Evolutionary conservation across 768 basidiomycete genomes (phyloP).

Genomic region (Tricholoma furcatifolium): DNA sequence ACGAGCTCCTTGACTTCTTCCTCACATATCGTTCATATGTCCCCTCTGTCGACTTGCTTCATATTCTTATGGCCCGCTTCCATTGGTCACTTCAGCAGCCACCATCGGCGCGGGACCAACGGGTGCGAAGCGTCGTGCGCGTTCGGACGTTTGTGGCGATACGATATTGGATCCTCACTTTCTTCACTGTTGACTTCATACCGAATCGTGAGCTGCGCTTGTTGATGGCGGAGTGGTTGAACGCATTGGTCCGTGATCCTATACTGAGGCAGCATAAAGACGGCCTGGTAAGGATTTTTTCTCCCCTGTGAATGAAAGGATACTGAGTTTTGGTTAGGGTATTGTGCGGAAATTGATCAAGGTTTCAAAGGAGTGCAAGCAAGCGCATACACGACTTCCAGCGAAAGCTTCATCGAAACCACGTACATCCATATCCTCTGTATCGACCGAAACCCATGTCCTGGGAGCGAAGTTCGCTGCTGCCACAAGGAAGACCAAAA

Average conservation of each 20-base stretch:
- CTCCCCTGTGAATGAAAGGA: neutral
- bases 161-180: constrained; percentile 87
- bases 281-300: constrained; percentile 56
- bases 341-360: constrained; percentile 83
- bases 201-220: constrained; percentile 75
- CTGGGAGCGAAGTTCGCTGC: constrained; percentile 69
- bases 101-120: constrained; percentile 58
- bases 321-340: constrained; percentile 41
- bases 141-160: constrained; percentile 90
- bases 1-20: constrained; percentile 88
- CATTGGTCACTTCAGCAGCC: constrained; percentile 77
- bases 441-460: constrained; percentile 42
- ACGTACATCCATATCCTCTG: constrained; percentile 30
- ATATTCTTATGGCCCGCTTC: constrained; percentile 82
- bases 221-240: constrained; percentile 77
- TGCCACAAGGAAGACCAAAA: constrained; percentile 41
- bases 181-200: constrained; percentile 87
- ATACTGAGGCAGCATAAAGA: constrained; percentile 63
- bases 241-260: constrained; percentile 72
- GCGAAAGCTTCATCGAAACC: constrained; percentile 29
- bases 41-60: constrained; percentile 73
- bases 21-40: constrained; percentile 89
- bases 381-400: constrained; percentile 50
- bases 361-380: constrained; percentile 79
- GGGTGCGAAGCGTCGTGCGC: constrained; percentile 72